Conservation (phyloP, 2,329 filamentous ascomycete species). For the Esteya vermicola region DNA sequence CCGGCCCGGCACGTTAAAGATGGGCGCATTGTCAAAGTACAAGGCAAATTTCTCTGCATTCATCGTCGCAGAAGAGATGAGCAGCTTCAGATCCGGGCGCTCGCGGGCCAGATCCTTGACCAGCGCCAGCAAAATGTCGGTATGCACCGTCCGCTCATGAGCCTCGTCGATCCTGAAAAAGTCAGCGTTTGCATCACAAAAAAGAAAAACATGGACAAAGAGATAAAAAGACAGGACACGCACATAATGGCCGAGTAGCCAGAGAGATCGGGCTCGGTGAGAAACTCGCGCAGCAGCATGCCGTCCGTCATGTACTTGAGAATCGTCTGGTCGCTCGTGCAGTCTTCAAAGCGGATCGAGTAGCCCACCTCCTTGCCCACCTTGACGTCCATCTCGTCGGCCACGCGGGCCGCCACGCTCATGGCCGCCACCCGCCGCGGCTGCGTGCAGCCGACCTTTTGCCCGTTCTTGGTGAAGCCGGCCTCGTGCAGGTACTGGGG, state of each 20-base stretch:
- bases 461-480: slow-evolving; percentile 69
- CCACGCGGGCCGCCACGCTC: slow-evolving; percentile 92
- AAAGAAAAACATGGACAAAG: background rate
- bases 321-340: slow-evolving; percentile 78
- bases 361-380: slow-evolving; percentile 90
- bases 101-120: slow-evolving; percentile 79
- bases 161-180: slow-evolving; percentile 64
- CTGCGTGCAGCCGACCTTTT: slow-evolving; percentile 87
- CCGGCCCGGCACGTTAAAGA: slow-evolving; percentile 87
- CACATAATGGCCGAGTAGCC: slow-evolving; percentile 74
- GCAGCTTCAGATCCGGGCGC: slow-evolving; percentile 70
- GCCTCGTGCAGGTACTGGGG: slow-evolving; percentile 89
- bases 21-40: slow-evolving; percentile 85
- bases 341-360: slow-evolving; percentile 87
- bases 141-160: slow-evolving; percentile 83
- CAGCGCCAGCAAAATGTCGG: slow-evolving; percentile 77
- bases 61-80: slow-evolving; percentile 91
- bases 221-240: background rate
- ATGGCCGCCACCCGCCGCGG: slow-evolving; percentile 92
- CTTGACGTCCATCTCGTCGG: slow-evolving; percentile 83
- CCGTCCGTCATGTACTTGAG: slow-evolving; percentile 97
- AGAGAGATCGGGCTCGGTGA: slow-evolving; percentile 73
- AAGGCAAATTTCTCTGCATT: slow-evolving; percentile 83
- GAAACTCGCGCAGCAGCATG: slow-evolving; percentile 79
- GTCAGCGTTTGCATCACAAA: no score